Evolutionary conservation across 129 eudicot genomes (phyloP).

Genomic region (Tagetes patula): DNA sequence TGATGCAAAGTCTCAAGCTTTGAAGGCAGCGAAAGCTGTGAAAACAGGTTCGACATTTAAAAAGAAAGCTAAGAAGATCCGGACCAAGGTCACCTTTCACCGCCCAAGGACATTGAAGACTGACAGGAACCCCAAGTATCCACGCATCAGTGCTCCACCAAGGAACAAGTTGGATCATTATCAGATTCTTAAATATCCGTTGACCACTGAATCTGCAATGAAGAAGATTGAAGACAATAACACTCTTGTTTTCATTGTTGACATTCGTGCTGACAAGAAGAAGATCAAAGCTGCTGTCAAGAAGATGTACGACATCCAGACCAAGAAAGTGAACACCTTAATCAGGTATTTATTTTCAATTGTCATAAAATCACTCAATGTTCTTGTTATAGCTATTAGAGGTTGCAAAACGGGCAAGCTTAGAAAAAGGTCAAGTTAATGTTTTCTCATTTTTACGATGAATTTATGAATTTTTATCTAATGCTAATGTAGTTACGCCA

Average conservation of each 20-base stretch:
- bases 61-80: constrained; percentile 65
- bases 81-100: constrained; percentile 59
- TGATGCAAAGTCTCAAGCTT: constrained; percentile 63
- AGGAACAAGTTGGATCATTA: constrained; percentile 73
- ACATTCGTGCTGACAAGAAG: constrained; percentile 71
- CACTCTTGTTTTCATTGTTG: constrained; percentile 71
- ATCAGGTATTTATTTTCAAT: constrained; percentile 44
- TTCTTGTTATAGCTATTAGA: background rate
- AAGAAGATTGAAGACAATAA: constrained; percentile 73
- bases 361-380: no score
- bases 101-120: constrained; percentile 62
- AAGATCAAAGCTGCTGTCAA: constrained; percentile 67
- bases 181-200: constrained; percentile 60
- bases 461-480: no score
- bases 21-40: constrained; percentile 66
- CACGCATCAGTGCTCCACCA: constrained; percentile 64
- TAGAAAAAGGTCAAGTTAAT: background rate
- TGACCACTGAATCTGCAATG: constrained; percentile 75
- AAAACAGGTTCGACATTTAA: constrained; percentile 59
- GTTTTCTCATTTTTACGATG: no score
- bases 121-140: constrained; percentile 67
- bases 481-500: no score
- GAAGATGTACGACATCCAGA: constrained; percentile 76
- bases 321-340: constrained; percentile 72
- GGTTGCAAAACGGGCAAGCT: background rate